A percentile compares a stretch with the other conserved stretches of the same genome.
These are phyloP conservation scores for Plasmodium vinckei DNA, from an alignment of 169 alveolate genomes.

Conservation along the genomic window DNA sequence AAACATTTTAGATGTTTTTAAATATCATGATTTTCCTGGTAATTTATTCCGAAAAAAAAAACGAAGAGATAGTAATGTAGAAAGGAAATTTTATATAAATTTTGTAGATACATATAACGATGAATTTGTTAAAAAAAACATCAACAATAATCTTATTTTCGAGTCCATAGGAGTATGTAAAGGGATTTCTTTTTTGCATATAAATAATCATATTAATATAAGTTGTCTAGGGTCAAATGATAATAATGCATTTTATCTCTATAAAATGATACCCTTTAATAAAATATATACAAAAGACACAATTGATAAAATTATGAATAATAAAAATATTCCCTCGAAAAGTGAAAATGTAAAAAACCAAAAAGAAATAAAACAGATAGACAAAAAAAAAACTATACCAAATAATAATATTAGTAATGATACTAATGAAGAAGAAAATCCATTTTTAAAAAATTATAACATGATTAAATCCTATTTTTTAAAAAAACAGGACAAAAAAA, in stretches of 20 bases:
- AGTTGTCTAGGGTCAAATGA: constrained; percentile 66
- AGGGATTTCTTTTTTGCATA: constrained; percentile 68
- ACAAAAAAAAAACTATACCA: background rate
- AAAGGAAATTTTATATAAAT: constrained; percentile 57
- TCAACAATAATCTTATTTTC: constrained; percentile 69
- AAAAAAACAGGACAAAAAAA: constrained; percentile 18
- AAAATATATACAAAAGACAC: constrained; percentile 63
- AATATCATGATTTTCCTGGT: constrained; percentile 71
- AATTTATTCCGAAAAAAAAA: constrained; percentile 59
- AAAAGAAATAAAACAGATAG: constrained; percentile 7
- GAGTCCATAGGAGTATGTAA: constrained; percentile 77
- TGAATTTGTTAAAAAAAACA: constrained; percentile 73
- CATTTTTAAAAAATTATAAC: constrained; percentile 37
- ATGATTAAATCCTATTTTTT: constrained; percentile 51
- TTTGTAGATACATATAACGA: constrained; percentile 75
- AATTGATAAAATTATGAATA: constrained; percentile 48
- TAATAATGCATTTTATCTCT: constrained; percentile 71
- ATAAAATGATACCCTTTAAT: constrained; percentile 72
- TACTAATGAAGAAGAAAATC: constrained; percentile 6
- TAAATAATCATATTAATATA: constrained; percentile 57
- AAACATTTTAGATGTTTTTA: constrained; percentile 62
- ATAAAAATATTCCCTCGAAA: constrained; percentile 21
- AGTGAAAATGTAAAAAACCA: background rate
- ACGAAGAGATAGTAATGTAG: constrained; percentile 24
- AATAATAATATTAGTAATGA: background rate